These are phyloP conservation scores for Backusella morwellensis DNA, from an alignment of 192 early-diverging fungal species.

Conservation along the genomic window DNA sequence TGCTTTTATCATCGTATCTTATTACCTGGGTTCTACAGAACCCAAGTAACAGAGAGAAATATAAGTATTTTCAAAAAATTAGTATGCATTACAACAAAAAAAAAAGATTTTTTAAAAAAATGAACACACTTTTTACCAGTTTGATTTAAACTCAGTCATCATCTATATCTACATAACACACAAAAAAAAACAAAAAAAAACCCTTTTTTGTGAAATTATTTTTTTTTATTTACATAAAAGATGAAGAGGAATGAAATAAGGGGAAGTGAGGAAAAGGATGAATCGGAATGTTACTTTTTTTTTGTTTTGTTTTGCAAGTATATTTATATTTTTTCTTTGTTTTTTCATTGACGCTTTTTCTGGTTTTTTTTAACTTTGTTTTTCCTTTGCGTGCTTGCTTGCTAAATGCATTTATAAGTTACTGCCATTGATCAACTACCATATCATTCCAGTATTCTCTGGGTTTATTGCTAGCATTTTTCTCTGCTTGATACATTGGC, in stretches of 20 bases:
- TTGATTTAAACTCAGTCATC: background rate
- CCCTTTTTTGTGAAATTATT: background rate
- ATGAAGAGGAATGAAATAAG: slow-evolving; percentile 9
- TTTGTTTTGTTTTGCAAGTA: background rate
- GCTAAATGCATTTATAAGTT: background rate
- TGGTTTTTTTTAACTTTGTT: background rate
- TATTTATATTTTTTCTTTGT: background rate
- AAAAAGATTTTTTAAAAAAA: background rate
- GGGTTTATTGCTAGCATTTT: background rate
- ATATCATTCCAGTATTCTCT: slow-evolving; percentile 4
- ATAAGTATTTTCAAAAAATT: background rate
- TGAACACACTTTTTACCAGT: background rate
- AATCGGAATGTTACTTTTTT: slow-evolving; percentile 8
- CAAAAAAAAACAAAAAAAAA: background rate
- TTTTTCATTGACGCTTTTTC: background rate
- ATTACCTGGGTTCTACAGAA: background rate
- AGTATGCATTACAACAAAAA: background rate
- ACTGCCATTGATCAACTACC: slow-evolving; percentile 17
- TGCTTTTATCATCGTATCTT: slow-evolving; percentile 1
- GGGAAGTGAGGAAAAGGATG: background rate
- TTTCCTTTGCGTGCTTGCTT: background rate
- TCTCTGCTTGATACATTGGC: slow-evolving; percentile 3
- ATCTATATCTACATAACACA: background rate
- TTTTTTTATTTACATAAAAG: slow-evolving; percentile 2
- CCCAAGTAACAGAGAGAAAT: background rate